Conservation (phyloP, 192 early-diverging fungal species). For the Diversispora epigaea region DNA sequence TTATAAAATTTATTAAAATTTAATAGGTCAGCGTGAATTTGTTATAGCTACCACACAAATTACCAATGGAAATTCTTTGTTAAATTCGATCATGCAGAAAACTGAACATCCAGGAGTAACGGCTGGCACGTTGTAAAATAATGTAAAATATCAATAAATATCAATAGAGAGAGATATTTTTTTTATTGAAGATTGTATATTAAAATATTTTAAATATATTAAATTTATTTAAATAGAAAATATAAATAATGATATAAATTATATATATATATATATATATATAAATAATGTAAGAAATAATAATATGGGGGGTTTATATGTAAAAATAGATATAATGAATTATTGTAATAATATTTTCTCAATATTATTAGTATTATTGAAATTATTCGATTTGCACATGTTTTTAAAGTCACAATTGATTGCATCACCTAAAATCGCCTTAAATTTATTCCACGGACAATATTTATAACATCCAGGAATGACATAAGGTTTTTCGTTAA, state of each 20-base stretch:
- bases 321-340: too few species aligned
- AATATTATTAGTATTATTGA: not conserved
- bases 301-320: too few species aligned
- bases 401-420: constrained; percentile 20
- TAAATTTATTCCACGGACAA: constrained; percentile 19
- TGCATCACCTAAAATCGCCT: not conserved
- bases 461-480: constrained; percentile 4
- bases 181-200: too few species aligned
- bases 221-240: too few species aligned
- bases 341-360: too few species aligned
- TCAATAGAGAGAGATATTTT: too few species aligned
- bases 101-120: not conserved
- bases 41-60: constrained; percentile 87
- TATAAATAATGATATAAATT: too few species aligned
- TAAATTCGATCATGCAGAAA: constrained; percentile 57
- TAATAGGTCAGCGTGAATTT: constrained; percentile 73
- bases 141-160: too few species aligned
- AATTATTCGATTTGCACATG: not conserved
- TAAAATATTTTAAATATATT: too few species aligned
- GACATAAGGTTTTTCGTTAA: constrained; percentile 1
- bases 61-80: constrained; percentile 78
- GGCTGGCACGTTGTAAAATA: too few species aligned
- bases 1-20: not conserved
- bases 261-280: too few species aligned
- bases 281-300: too few species aligned